Evolutionary conservation across 495 filamentous ascomycete species (phyloP), one percentile per base, ranked within the genome.

Genomic region (Xylaria palmicola): DNA sequence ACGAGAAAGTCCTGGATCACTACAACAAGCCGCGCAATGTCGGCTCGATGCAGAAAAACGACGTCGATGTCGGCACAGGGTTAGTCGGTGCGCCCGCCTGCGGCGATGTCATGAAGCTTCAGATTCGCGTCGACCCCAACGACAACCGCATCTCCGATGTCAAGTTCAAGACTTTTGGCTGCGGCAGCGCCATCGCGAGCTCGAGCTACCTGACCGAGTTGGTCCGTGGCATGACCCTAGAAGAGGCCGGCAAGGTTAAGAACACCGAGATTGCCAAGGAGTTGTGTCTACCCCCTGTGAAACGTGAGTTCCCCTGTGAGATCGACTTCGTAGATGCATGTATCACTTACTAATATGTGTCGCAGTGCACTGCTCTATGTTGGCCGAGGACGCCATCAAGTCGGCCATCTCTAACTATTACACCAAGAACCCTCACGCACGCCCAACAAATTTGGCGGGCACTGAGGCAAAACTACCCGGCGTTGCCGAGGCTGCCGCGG

Each of bases 181-280:
- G 95, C 74, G 95, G 95, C 17, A 91, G 87, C 41, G 95, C 95
- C 32, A 99, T 99, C 74, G 92, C 92, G 36, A 91, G 87, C 30
- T 91, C 86, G 12, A 91, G 87, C 63, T 97, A 97, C 69, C 72
- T 98, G 65, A 98, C 93, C 13, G 92, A 96, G 75, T 81, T 98
- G 48, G 90, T 98, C 51, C 83, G 90, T 53, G 93, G 93, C 12
- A 98, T 97, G 94, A 93, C 89, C n/a, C 79, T 98, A 59, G 93
- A 97, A 48, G 88, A 97, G 72, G 94, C 94, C 19, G 86, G 86
- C 13, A 89, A 88, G 79, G 88, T 99, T 26, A 87, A 88, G 77
- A 99, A 99, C 72, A 97, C 92, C 1, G 91, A 98, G 77, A 97
- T 99, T 74, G 92, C 95, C 20, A 92, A 93, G 81, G 95, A 99